phyloP scores from a whole-genome alignment of 2,329 filamentous ascomycete genomes.

The Penicillium sp. region DNA sequence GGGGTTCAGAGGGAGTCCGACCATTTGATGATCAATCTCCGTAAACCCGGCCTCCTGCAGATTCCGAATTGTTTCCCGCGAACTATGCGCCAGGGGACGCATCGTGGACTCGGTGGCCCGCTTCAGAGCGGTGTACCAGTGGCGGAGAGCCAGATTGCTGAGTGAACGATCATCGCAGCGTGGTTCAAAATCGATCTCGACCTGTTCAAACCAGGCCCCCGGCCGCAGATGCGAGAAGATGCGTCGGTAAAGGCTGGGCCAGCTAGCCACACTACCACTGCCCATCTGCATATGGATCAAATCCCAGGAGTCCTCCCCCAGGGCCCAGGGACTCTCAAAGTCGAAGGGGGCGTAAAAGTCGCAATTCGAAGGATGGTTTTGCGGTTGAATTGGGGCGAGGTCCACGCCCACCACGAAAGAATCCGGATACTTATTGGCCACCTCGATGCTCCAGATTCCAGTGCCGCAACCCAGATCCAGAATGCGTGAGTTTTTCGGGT shows the following conservation, averaged over 20 bases:
- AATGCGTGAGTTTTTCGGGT: slow-evolving; percentile 43
- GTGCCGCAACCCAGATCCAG: slow-evolving; percentile 75
- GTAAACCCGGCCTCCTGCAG: slow-evolving; percentile 70
- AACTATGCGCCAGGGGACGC: slow-evolving; percentile 60
- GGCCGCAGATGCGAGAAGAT: slow-evolving; percentile 69
- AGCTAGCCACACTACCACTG: slow-evolving; percentile 69
- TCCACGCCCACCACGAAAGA: slow-evolving; percentile 59
- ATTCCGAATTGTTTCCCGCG: slow-evolving; percentile 51
- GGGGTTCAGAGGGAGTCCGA: slow-evolving; percentile 66
- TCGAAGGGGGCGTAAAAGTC: slow-evolving; percentile 64
- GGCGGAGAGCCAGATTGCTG: slow-evolving; percentile 48
- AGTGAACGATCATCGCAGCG: slow-evolving; percentile 63
- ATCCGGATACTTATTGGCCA: slow-evolving; percentile 62
- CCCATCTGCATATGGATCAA: slow-evolving; percentile 78
- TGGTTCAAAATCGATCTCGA: slow-evolving; percentile 80
- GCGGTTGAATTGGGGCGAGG: slow-evolving; percentile 56
- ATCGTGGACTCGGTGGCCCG: slow-evolving; percentile 61
- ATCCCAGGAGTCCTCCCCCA: slow-evolving; percentile 66
- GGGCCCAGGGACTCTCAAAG: slow-evolving; percentile 68
- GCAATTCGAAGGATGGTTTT: slow-evolving; percentile 65
- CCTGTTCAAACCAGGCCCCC: slow-evolving; percentile 73
- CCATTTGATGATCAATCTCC: slow-evolving; percentile 65
- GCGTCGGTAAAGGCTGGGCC: slow-evolving; percentile 67
- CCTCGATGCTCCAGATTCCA: slow-evolving; percentile 84
- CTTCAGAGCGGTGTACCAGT: slow-evolving; percentile 66